These are phyloP conservation scores for Neophaeococcomyces aloes DNA, from an alignment of 2,329 filamentous ascomycete species.

Conservation along the genomic window DNA sequence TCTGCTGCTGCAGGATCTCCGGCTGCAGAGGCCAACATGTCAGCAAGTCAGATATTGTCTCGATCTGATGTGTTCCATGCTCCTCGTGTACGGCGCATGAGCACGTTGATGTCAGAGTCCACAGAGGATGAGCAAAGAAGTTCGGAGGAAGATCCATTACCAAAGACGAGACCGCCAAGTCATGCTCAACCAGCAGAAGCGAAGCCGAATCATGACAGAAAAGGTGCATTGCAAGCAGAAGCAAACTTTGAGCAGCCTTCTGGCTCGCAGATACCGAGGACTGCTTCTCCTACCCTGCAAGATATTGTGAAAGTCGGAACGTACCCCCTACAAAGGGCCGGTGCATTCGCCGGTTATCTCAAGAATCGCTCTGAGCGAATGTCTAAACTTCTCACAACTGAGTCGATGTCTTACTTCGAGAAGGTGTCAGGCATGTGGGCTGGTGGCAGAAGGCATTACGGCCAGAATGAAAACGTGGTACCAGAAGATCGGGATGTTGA, in stretches of 20 bases:
- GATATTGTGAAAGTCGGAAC: constrained; percentile 52
- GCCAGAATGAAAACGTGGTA: constrained; percentile 55
- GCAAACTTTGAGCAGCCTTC: not conserved
- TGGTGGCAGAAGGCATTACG: constrained; percentile 81
- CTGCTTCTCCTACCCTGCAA: constrained; percentile 43
- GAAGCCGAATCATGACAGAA: constrained; percentile 6
- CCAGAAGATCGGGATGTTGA: constrained; percentile 54
- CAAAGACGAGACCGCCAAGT: constrained; percentile 11
- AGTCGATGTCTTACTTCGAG: constrained; percentile 92
- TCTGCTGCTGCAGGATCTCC: constrained; percentile 58
- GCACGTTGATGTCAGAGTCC: constrained; percentile 22
- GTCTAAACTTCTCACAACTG: constrained; percentile 70
- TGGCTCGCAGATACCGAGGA: constrained; percentile 4
- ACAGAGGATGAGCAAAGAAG: constrained; percentile 36
- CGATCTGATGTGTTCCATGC: constrained; percentile 81
- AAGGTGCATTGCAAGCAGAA: constrained; percentile 5
- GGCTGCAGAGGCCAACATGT: constrained; percentile 59
- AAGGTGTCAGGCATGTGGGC: constrained; percentile 98
- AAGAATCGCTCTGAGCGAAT: constrained; percentile 69
- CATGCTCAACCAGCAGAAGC: constrained; percentile 4
- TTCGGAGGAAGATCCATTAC: constrained; percentile 21
- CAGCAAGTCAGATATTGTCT: constrained; percentile 80
- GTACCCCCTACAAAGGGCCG: constrained; percentile 74
- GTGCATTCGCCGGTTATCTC: constrained; percentile 71
- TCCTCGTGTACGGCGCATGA: constrained; percentile 49